These are phyloP conservation scores for Crinitomyces ghanaensis DNA, from an alignment of 805 yeast genomes.

Conservation along the genomic window DNA sequence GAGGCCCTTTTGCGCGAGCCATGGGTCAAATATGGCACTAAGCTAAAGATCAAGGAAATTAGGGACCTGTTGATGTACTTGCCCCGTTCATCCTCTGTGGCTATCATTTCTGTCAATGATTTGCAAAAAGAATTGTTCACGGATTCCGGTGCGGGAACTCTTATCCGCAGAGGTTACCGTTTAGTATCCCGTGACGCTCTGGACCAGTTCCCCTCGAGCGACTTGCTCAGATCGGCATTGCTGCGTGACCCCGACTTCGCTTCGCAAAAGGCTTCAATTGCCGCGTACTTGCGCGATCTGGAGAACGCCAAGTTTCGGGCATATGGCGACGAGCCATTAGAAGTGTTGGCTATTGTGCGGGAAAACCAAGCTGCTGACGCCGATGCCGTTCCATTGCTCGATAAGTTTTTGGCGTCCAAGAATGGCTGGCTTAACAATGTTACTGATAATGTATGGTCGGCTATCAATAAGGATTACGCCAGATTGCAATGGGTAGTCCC, in stretches of 20 bases:
- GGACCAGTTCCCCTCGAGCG: constrained; percentile 46
- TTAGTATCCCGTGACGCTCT: constrained; percentile 54
- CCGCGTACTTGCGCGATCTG: constrained; percentile 66
- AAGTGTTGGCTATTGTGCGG: constrained; percentile 79
- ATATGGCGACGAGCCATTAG: constrained; percentile 92
- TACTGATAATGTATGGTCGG: constrained; percentile 83
- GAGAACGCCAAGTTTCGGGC: constrained; percentile 55
- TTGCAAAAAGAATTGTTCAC: constrained; percentile 95
- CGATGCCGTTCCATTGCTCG: constrained; percentile 59
- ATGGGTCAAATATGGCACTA: constrained; percentile 99
- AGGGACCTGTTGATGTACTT: constrained; percentile 85
- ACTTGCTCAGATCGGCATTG: constrained; percentile 63
- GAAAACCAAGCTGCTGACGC: constrained; percentile 30
- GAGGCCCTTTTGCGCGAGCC: constrained; percentile 82
- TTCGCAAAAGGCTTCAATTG: constrained; percentile 61
- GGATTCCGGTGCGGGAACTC: constrained; percentile 98
- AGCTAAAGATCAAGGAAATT: constrained; percentile 91
- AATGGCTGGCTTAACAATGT: constrained; percentile 97
- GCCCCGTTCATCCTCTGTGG: constrained; percentile 96
- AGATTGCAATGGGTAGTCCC: constrained; percentile 78
- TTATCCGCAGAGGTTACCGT: constrained; percentile 95
- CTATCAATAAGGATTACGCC: constrained; percentile 62
- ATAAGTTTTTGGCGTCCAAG: constrained; percentile 76
- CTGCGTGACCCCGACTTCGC: constrained; percentile 65
- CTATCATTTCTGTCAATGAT: constrained; percentile 90